Evolutionary conservation across 768 basidiomycete genomes (phyloP).

Genomic region (Phlegmacium glaucopus): DNA sequence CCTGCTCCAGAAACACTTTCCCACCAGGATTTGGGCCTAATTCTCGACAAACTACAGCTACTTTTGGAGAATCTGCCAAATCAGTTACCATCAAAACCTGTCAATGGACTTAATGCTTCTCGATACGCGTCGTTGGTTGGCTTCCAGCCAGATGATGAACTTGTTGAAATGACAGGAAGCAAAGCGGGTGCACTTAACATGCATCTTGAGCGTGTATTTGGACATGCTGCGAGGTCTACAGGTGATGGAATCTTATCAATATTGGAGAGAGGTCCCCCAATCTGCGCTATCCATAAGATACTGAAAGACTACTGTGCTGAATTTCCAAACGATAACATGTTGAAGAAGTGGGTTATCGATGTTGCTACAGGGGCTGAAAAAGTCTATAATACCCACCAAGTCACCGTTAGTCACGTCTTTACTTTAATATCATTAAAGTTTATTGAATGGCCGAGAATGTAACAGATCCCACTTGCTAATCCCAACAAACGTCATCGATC

Average conservation of each 20-base stretch:
- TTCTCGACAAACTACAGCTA: slow-evolving; percentile 2
- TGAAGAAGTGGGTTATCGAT: slow-evolving; percentile 3
- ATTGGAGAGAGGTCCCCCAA: neutral
- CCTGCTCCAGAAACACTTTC: neutral
- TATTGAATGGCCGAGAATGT: too few relatives aligned
- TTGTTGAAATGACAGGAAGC: slow-evolving; percentile 1
- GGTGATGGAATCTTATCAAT: neutral
- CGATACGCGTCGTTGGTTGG: slow-evolving; percentile 1
- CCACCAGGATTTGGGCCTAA: neutral
- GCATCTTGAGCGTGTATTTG: slow-evolving; percentile 1
- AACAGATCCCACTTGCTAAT: neutral
- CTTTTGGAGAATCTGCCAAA: slow-evolving; percentile 3
- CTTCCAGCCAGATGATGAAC: slow-evolving; percentile 1
- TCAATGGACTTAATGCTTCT: slow-evolving; percentile 1
- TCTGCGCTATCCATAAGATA: slow-evolving; percentile 2
- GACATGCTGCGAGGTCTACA: slow-evolving; percentile 3
- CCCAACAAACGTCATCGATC: neutral
- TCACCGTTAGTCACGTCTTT: neutral
- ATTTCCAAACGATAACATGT: slow-evolving; percentile 1
- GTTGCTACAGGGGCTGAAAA: slow-evolving; percentile 3
- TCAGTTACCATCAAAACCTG: slow-evolving; percentile 1
- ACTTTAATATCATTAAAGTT: neutral
- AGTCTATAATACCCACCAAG: neutral
- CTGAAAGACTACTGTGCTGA: neutral
- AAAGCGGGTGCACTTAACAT: slow-evolving; percentile 1